Evolutionary conservation across 495 filamentous ascomycete species (phyloP).

Genomic region (Talaromyces stipitatus): DNA sequence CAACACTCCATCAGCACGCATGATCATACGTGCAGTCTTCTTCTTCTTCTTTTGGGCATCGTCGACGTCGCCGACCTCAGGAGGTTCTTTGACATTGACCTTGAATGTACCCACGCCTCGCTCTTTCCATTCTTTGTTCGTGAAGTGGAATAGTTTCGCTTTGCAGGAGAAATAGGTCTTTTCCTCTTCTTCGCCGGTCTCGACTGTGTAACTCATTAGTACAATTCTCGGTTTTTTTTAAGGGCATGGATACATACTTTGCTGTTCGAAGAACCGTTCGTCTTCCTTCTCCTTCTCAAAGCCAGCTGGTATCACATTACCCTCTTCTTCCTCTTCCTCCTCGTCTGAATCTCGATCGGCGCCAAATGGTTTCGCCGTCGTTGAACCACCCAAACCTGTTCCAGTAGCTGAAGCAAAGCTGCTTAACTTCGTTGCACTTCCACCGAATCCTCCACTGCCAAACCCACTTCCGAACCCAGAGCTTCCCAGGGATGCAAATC

Average conservation of each 20-base stretch:
- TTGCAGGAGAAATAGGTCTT: conserved; percentile 52
- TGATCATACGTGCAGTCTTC: conserved; percentile 61
- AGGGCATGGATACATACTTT: conserved; percentile 42
- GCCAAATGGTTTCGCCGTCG: conserved; percentile 62
- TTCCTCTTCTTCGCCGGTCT: conserved; percentile 68
- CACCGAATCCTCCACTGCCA: conserved; percentile 26
- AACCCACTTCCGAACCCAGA: conserved; percentile 51
- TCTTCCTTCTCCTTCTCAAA: conserved; percentile 50
- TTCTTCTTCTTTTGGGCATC: conserved; percentile 34
- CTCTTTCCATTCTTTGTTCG: conserved; percentile 77
- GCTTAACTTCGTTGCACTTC: conserved; percentile 42
- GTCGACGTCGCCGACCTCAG: conserved; percentile 34
- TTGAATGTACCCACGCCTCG: conserved; percentile 76
- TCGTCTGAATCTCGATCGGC: conserved; percentile 57
- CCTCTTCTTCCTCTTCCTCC: conserved; percentile 35
- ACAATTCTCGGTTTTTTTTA: not conserved
- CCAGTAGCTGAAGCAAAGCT: conserved; percentile 63
- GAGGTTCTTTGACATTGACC: conserved; percentile 58
- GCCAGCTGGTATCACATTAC: conserved; percentile 38
- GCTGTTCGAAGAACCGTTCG: conserved; percentile 58
- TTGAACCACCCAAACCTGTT: conserved; percentile 41
- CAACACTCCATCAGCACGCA: conserved; percentile 78
- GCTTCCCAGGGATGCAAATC: conserved; percentile 28
- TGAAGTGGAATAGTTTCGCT: conserved; percentile 71
- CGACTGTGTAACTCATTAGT: conserved; percentile 38